These are phyloP conservation scores for Phialocephala subalpina DNA, from an alignment of 2,329 filamentous ascomycete genomes.

Conservation along the genomic window DNA sequence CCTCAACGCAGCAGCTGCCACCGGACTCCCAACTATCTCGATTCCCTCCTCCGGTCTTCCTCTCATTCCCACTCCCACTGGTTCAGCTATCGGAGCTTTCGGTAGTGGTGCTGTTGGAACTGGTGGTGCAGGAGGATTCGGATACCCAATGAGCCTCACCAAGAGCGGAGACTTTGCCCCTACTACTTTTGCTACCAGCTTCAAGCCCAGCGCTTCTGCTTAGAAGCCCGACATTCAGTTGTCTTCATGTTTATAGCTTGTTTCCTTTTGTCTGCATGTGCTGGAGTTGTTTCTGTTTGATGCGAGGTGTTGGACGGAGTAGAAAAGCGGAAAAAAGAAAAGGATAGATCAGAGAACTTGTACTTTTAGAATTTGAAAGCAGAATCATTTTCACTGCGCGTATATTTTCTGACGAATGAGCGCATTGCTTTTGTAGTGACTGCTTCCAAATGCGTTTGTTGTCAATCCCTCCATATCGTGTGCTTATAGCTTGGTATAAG, in stretches of 20 bases:
- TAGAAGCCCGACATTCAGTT: neutral
- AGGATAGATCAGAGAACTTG: neutral
- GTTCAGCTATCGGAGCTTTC: neutral
- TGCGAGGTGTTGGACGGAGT: neutral
- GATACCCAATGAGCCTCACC: neutral
- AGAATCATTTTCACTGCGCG: neutral
- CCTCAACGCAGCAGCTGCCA: neutral
- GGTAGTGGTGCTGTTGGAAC: neutral
- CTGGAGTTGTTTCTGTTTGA: neutral
- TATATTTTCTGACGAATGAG: too few relatives aligned
- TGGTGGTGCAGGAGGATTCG: neutral
- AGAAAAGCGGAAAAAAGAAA: neutral
- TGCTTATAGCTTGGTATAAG: too few relatives aligned
- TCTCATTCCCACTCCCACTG: neutral
- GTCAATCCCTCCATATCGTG: too few relatives aligned
- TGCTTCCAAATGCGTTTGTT: too few relatives aligned
- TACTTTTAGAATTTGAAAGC: neutral
- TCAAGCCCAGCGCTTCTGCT: neutral
- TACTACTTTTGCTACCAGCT: constrained; percentile 1
- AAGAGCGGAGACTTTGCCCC: neutral
- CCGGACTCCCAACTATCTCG: neutral
- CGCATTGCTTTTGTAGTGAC: too few relatives aligned
- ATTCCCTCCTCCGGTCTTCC: neutral
- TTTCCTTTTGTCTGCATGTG: neutral
- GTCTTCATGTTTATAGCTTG: neutral